A percentile compares a stretch with the other conserved stretches of the same genome.
These are phyloP conservation scores for Ambrosia trifida DNA, from an alignment of 129 eudicot species.

Conservation along the genomic window DNA sequence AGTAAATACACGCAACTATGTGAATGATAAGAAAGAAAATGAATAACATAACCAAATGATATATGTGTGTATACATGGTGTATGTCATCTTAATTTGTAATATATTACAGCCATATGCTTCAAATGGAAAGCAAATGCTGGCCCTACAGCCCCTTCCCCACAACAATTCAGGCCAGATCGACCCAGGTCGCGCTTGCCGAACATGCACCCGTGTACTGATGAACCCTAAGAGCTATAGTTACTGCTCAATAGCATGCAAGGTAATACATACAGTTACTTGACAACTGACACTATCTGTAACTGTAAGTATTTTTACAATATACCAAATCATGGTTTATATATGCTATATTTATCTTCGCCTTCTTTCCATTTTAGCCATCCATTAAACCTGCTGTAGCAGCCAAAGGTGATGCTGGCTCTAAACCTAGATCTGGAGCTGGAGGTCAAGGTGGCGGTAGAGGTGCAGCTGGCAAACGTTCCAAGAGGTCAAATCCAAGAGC, in stretches of 20 bases:
- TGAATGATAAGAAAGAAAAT: neutral
- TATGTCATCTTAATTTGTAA: neutral
- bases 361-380: neutral
- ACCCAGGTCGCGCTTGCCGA: neutral
- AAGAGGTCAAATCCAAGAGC: neutral
- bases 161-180: neutral
- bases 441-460: neutral
- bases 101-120: slow-evolving; percentile 54
- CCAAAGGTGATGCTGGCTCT: neutral
- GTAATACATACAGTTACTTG: slow-evolving; percentile 3
- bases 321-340: neutral
- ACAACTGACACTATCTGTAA: neutral
- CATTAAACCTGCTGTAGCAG: neutral
- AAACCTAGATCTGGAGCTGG: neutral
- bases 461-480: neutral
- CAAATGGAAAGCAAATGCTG: slow-evolving; percentile 25
- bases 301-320: neutral
- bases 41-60: slow-evolving; percentile 4
- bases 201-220: slow-evolving; percentile 6
- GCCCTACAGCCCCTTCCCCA: slow-evolving; percentile 26
- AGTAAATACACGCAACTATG: neutral
- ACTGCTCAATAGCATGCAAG: slow-evolving; percentile 24
- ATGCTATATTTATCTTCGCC: neutral
- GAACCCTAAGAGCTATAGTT: slow-evolving; percentile 3
- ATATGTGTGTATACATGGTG: neutral